Conservation (phyloP, 257 asterid species). For the Nicotiana obtusifolia region DNA sequence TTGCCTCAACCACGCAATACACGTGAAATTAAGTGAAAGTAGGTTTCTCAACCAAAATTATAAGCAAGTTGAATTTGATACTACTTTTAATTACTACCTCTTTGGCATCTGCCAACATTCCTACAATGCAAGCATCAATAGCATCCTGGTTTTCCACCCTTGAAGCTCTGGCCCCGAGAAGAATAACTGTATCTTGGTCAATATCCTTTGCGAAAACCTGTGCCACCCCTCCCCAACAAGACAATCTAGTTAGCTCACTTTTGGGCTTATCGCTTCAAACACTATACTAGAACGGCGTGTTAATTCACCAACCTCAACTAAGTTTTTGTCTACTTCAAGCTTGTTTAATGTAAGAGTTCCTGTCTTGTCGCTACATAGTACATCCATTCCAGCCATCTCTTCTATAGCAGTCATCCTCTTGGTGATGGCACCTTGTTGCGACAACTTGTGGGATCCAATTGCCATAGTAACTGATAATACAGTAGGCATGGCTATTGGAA, state of each 20-base stretch:
- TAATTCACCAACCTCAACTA: slow-evolving; percentile 42
- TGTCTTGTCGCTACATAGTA: slow-evolving; percentile 76
- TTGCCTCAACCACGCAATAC: background rate
- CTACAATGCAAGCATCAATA: slow-evolving; percentile 45
- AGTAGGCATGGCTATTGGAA: slow-evolving; percentile 87
- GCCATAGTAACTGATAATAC: slow-evolving; percentile 83
- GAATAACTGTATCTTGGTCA: slow-evolving; percentile 33
- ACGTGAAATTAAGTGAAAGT: background rate
- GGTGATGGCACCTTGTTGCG: slow-evolving; percentile 81
- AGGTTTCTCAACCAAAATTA: too few relatives aligned
- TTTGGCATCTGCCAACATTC: slow-evolving; percentile 42
- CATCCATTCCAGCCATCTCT: slow-evolving; percentile 93
- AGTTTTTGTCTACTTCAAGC: slow-evolving; percentile 52
- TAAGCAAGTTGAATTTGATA: background rate
- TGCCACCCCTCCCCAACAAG: background rate
- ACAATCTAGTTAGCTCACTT: background rate
- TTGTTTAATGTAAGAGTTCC: slow-evolving; percentile 78
- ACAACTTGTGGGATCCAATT: slow-evolving; percentile 70
- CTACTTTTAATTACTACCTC: slow-evolving; percentile 21
- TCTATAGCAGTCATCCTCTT: slow-evolving; percentile 89
- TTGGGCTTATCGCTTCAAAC: background rate
- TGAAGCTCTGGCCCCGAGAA: slow-evolving; percentile 43
- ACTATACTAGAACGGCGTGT: background rate
- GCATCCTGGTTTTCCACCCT: slow-evolving; percentile 54
- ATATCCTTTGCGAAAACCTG: slow-evolving; percentile 38